Evolutionary conservation across 371 early-diverging fungal genomes (phyloP), one percentile per base, ranked within the genome.

Genomic region (Lichtheimia ornata): DNA sequence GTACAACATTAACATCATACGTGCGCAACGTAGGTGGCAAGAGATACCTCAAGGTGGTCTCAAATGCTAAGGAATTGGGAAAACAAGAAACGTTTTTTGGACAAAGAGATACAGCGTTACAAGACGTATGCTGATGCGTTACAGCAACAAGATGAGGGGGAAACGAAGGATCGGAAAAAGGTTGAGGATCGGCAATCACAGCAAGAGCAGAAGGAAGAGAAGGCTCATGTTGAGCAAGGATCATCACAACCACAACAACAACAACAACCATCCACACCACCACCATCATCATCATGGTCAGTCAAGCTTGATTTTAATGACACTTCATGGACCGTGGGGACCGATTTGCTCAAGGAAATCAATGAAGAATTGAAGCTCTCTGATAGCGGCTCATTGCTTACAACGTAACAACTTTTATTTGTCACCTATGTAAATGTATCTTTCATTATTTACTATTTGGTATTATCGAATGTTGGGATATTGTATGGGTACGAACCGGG

Each of bases 291-390:
- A 18, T n/a, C 45, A 11, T 47, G 47, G 47, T 18, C 47, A 47
- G 47, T 47, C 47, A 47, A 41, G 7, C 20, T 54, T 14, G 30
- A 54, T 41, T 35, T 40, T 6, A 13, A 54, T 41, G 54, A 13
- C 4, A 40, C 42, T 2, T 54, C 42, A 5, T 54, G 54, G 54
- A 18, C 22, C 6, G 30, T 42, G 20, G 57, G 43, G 7, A 56
- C 72, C 13, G 76, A 75, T 50, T 44, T 75, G 2, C 59, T 70
- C 41, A 68, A 72, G 27, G 76, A 75, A 24, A 75, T 75, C 11
- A 66, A 69, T 35, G 70, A 72, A 51, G 72, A 72, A 47, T 63
- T 75, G n/a, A 58, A 69, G 30, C 40, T 54, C 5, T 18, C 54
- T 5, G 47, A 22, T 2, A 47, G 22, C 17, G 47, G n/a, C 0